Base-by-base conservation (phyloP, 768 basidiomycete genomes). In the Tulasnella sp. region DNA sequence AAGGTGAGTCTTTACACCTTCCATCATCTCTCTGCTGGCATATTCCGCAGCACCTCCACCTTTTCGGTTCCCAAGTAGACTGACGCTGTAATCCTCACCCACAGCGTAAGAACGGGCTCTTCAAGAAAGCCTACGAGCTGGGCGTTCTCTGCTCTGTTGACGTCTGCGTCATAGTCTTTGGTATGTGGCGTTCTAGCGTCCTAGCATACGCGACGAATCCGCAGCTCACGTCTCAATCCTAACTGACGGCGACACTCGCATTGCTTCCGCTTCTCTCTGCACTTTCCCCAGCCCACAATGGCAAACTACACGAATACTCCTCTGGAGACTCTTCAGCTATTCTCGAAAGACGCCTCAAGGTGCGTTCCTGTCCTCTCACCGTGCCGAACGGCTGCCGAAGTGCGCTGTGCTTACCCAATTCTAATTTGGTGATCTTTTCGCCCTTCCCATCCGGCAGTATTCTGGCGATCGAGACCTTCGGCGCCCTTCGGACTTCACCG, bases 111-210 rank as follows among this genome's bases (percentile, higher is more conserved):
- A 91, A 91, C 73, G 92, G 91, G 5, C 87, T 94, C 75, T 93
- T 94, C 88, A 92, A 93, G 81, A 93, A 93, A 78, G 91, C 92
- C 0, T 92, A 92, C 78, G 91, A 93, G 81, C 89, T 94, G 74
- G 91, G 91, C n/a, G 91, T 93, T 3, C 86, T 93, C 47, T 94
- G 92, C 79, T 91, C 90, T 16, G 92, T 93, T 76, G 91, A 93
- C 77, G 90, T 94, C 47, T 90, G 90, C 5, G 91, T 94, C 79
- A 90, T 93, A 79, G 91, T 94, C 79, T 92, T 94, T 75, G 91
- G 89, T 87, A 64, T 71, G 84, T 78, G 9, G 59, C 66, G 26
- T 80, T 81, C 66, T 47, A 62, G 47, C 41, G 8, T 32, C 41
- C 71, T 32, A 37, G 64, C 36, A 47, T 70, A 9, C 39, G 17